Conservation (phyloP, 306 rosid genomes). For the Fragaria iinumae region DNA sequence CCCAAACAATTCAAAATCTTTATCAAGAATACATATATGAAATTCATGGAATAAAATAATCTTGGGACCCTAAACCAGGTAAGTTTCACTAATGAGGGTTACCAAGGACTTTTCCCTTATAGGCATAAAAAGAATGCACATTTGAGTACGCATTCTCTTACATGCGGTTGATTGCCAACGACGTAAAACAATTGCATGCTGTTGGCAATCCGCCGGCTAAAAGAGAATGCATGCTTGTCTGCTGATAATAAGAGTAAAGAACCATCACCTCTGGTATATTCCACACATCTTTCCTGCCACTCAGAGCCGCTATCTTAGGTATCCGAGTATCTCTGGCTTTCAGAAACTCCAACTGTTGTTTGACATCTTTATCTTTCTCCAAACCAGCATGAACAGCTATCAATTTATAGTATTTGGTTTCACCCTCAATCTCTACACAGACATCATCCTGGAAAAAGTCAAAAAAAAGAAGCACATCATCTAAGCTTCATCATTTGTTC, state of each 20-base stretch:
- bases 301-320: constrained; percentile 59
- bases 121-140: neutral
- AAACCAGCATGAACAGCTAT: constrained; percentile 94
- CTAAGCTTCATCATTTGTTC: constrained; percentile 22
- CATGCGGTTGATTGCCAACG: neutral
- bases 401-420: constrained; percentile 62
- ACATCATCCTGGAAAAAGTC: constrained; percentile 60
- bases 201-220: neutral
- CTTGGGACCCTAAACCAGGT: neutral
- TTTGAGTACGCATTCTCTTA: neutral
- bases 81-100: neutral
- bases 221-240: neutral
- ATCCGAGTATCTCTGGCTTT: constrained; percentile 64
- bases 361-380: constrained; percentile 58
- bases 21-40: neutral
- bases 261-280: constrained; percentile 74
- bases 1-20: neutral
- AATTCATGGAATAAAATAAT: neutral
- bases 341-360: constrained; percentile 64
- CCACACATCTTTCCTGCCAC: constrained; percentile 76
- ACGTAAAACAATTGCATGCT: neutral
- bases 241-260: constrained; percentile 14
- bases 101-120: neutral
- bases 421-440: constrained; percentile 54
- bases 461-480: neutral